Evolutionary conservation across 352 stramenopile genomes (phyloP), one percentile per base, ranked within the genome.

Genomic region (Pythium folliculosum): DNA sequence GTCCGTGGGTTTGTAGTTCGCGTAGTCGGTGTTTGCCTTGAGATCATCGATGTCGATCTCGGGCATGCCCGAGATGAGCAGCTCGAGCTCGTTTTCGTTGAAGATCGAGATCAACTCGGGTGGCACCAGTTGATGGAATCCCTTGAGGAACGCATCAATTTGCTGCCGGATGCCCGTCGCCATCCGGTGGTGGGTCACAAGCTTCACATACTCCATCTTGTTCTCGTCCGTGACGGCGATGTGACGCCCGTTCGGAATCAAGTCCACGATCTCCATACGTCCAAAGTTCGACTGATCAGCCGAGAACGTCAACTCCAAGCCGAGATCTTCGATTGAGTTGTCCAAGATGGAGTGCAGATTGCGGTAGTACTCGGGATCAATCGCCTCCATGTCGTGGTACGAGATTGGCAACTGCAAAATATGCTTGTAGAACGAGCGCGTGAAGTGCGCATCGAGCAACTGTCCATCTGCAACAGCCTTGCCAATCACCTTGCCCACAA

Each of bases 341-440:
- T 96, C 81, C 38, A 97, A 60, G 35, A 98, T 94, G 58, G 92
- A 96, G 69, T 92, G 88, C 22, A 98, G 75, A 69, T 97, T 97
- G n/a, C 88, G 83, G 73, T 97, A 97, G 61, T 98, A 96, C 75
- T 99, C 96, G 10, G 96, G 97, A 73, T 99, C 97, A 56, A 99
- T 98, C 3, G 94, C 96, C 86, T 99, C 95, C 97, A 99, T 99
- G 80, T 99, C 98, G 63, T 98, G 89, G 73, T 99, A 98, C 49
- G 81, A 93, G 45, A 99, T 96, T 57, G 98, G 96, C 43, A 99
- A 79, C 70, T 98, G 97, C 54, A 99, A 77, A 73, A 99, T 99
- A 75, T 99, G 97, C 81, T 96, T 96, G 89, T 99, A 99, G 58
- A 99, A 97, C 58, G 89, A 98, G 16, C 97, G 83, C 23, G 97